Conservation (phyloP, 306 rosid species). For the Cicer cuneatum region DNA sequence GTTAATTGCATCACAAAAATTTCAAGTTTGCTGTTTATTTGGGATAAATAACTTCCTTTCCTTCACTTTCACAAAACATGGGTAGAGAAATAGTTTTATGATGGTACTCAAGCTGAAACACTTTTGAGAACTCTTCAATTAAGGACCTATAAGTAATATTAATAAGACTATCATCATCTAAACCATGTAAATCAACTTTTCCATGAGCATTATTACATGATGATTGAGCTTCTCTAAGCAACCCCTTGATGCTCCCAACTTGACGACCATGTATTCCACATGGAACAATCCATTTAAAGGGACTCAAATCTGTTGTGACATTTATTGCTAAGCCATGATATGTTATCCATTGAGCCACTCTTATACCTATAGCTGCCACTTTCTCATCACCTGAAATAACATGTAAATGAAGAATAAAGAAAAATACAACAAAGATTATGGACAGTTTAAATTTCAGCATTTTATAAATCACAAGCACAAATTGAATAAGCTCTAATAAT, state of each 20-base stretch:
- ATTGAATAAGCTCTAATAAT: neutral
- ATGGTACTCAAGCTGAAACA: slow-evolving; percentile 60
- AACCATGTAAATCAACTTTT: slow-evolving; percentile 18
- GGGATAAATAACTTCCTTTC: slow-evolving; percentile 21
- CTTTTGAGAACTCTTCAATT: slow-evolving; percentile 67
- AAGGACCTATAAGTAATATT: slow-evolving; percentile 56
- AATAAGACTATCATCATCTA: slow-evolving; percentile 53
- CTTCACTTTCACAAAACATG: slow-evolving; percentile 36
- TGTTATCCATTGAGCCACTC: slow-evolving; percentile 69
- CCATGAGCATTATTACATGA: slow-evolving; percentile 18
- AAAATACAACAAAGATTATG: neutral
- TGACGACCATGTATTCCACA: slow-evolving; percentile 70
- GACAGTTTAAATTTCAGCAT: slow-evolving; percentile 3
- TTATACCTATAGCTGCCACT: slow-evolving; percentile 76
- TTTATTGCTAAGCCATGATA: slow-evolving; percentile 79
- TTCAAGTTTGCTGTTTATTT: slow-evolving; percentile 29
- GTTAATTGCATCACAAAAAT: slow-evolving; percentile 2
- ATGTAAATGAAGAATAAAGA: slow-evolving; percentile 26
- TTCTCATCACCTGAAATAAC: slow-evolving; percentile 69
- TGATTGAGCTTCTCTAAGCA: slow-evolving; percentile 48
- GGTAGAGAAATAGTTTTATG: slow-evolving; percentile 43
- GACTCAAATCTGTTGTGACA: slow-evolving; percentile 68
- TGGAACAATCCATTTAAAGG: slow-evolving; percentile 68
- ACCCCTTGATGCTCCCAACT: slow-evolving; percentile 70
- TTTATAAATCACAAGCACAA: slow-evolving; percentile 2